Evolutionary conservation across 139 green algal species (phyloP).

Genomic region (Diplosphaera chodatii): DNA sequence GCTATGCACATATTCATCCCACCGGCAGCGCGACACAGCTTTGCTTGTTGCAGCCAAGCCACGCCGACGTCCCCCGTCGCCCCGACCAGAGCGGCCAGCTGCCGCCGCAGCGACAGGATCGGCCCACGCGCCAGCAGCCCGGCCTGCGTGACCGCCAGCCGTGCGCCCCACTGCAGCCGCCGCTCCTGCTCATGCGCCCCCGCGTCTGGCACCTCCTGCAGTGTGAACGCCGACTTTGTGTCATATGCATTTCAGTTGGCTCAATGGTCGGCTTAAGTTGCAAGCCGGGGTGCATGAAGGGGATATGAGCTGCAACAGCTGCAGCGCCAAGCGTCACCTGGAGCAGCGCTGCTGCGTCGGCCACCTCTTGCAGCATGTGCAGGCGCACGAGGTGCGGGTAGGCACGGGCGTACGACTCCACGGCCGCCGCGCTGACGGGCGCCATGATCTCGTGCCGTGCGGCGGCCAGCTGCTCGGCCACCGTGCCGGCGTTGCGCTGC

Average conservation of each 20-base stretch:
- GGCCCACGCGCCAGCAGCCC: conserved; percentile 68
- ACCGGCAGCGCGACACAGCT: conserved; percentile 66
- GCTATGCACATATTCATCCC: no score
- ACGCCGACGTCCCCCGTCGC: conserved; percentile 42
- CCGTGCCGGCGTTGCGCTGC: conserved; percentile 17
- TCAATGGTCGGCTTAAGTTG: no score
- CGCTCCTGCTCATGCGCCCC: conserved; percentile 33
- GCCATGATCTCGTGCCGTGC: conserved; percentile 54
- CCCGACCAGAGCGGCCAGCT: conserved; percentile 56
- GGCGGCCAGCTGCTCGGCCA: conserved; percentile 35
- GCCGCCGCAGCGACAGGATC: conserved; percentile 73
- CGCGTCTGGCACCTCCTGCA: neutral
- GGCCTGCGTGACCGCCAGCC: conserved; percentile 59
- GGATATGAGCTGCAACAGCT: no score
- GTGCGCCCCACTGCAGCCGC: conserved; percentile 61
- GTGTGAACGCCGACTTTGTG: no score
- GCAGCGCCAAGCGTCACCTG: no score
- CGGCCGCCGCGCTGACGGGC: conserved; percentile 66
- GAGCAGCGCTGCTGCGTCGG: conserved; percentile 25
- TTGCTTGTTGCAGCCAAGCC: conserved; percentile 76
- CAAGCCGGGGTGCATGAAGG: no score
- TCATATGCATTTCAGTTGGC: no score
- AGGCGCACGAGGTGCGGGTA: conserved; percentile 83
- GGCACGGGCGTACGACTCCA: conserved; percentile 82
- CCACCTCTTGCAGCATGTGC: conserved; percentile 71